Base-by-base conservation (phyloP, 768 basidiomycete species). In the Tulasnella sp. region DNA sequence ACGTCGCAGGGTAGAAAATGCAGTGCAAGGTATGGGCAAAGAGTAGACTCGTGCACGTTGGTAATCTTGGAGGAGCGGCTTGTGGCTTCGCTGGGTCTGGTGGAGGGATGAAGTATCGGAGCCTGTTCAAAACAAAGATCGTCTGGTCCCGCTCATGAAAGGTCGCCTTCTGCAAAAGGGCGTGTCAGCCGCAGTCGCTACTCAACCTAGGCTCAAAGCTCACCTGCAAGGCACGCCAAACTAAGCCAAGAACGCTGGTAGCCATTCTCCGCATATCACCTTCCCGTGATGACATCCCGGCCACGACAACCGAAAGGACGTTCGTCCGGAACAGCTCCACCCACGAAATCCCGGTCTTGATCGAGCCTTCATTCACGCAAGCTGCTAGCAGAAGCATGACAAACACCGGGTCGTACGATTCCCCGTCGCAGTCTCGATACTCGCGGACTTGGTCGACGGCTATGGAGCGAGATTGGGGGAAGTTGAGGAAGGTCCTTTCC, bases 271-370 rank as follows among this genome's bases (percentile, higher is more conserved):
- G 90, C 5, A 93, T 84, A 15, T 85, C 84, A 3, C 81, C 83
- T 79, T 93, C 89, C 73, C 89, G 89, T 5, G 92, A 89, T 0
- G 94, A 92, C 71, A 98, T 83, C 0, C 89, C 87, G 18, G 92
- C 89, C 29, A 97, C 87, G 2, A 93, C 87, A 71, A 98, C 80
- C 69, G 92, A 88, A 16, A 92, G 87, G 15, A 91, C 85, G 80
- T 97, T 96, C 9, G 92, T 92, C 80, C 95, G 86, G 82, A 96
- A 91, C 23, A 98, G 83, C 81, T 93, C 91, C 18, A 96, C 91
- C 95, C 95, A 97, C n/a, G 87, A 89, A 78, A 92, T 84, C 0
- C 90, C 88, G 0, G 89, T 89, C 0, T 87, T 83, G 86, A 51
- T 48, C 79, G 79, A 74, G 86, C 87, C 76, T 44, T 92, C 89